Evolutionary conservation across 768 basidiomycete species (phyloP).

Genomic region (Hortiboletus flavorubellus): DNA sequence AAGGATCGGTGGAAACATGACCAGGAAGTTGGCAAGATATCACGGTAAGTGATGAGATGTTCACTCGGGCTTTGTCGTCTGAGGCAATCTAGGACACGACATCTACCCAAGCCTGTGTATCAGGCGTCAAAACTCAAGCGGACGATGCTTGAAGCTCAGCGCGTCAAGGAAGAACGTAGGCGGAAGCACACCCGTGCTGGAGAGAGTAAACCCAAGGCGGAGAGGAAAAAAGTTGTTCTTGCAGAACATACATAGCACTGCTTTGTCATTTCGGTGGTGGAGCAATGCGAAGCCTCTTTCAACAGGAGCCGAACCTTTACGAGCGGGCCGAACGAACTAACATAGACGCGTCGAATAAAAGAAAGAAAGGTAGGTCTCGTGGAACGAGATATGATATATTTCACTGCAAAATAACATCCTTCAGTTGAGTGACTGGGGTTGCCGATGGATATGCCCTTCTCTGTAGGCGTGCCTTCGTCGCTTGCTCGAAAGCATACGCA

Average conservation of each 20-base stretch:
- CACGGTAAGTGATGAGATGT: slow-evolving; percentile 52
- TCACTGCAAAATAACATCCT: slow-evolving; percentile 30
- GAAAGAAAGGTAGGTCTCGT: not conserved
- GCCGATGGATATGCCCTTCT: slow-evolving; percentile 50
- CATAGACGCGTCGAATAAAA: not conserved
- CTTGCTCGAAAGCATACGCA: slow-evolving; percentile 66
- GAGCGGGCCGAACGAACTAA: not conserved
- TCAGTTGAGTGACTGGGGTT: slow-evolving; percentile 52
- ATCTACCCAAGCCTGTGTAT: slow-evolving; percentile 89
- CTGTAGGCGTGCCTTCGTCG: slow-evolving; percentile 49
- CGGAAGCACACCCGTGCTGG: slow-evolving; percentile 87
- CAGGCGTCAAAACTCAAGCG: slow-evolving; percentile 84
- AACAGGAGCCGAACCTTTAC: not conserved
- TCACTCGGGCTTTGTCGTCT: slow-evolving; percentile 2
- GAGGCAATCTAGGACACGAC: slow-evolving; percentile 52
- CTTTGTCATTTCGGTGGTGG: slow-evolving; percentile 11
- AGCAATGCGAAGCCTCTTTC: slow-evolving; percentile 6
- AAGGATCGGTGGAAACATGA: slow-evolving; percentile 89
- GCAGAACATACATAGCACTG: slow-evolving; percentile 56
- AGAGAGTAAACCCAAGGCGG: slow-evolving; percentile 83
- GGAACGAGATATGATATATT: not conserved
- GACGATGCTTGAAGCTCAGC: slow-evolving; percentile 86
- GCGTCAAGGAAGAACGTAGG: slow-evolving; percentile 91
- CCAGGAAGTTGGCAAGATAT: slow-evolving; percentile 73
- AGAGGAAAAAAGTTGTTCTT: slow-evolving; percentile 85